A percentile compares a stretch with the other conserved stretches of the same genome.
Evolutionary conservation across 129 eudicot species (phyloP).

Genomic region (Centaurea solstitialis): DNA sequence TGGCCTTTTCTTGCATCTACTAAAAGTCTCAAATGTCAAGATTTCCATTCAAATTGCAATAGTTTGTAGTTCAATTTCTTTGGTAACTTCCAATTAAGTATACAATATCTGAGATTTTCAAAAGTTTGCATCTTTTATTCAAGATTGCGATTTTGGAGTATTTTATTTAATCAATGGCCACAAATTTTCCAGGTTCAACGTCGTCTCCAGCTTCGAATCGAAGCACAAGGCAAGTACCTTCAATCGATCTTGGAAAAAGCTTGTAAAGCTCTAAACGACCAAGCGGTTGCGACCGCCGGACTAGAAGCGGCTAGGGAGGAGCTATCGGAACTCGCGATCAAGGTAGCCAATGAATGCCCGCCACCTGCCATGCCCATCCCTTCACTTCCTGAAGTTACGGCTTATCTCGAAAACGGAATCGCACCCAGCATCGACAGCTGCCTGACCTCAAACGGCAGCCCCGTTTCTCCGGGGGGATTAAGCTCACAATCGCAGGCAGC

Average conservation of each 20-base stretch:
- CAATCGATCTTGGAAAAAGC: conserved; percentile 89
- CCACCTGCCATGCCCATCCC: conserved; percentile 43
- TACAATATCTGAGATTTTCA: background rate
- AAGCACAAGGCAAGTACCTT: conserved; percentile 86
- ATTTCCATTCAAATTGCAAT: background rate
- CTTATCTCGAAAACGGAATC: conserved; percentile 40
- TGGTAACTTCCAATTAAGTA: background rate
- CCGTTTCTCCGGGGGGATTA: conserved; percentile 50
- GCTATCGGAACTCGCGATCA: conserved; percentile 71
- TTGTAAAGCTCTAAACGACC: conserved; percentile 71
- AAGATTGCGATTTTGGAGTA: background rate
- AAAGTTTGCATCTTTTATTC: background rate
- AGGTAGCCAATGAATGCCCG: conserved; percentile 58
- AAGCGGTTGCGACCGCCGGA: conserved; percentile 57
- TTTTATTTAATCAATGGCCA: background rate
- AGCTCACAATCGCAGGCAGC: conserved; percentile 38
- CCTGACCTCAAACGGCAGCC: conserved; percentile 58
- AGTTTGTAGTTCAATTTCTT: background rate
- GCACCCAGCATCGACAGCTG: conserved; percentile 48
- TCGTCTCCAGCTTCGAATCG: conserved; percentile 81
- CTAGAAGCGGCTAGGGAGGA: conserved; percentile 71
- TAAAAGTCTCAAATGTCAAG: background rate
- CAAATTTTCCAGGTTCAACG: conserved; percentile 70
- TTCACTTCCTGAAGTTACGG: conserved; percentile 39
- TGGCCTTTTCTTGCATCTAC: background rate